Evolutionary conservation across 2,329 filamentous ascomycete species (phyloP), one percentile per base, ranked within the genome.

Genomic region (Verticillium klebahnii): DNA sequence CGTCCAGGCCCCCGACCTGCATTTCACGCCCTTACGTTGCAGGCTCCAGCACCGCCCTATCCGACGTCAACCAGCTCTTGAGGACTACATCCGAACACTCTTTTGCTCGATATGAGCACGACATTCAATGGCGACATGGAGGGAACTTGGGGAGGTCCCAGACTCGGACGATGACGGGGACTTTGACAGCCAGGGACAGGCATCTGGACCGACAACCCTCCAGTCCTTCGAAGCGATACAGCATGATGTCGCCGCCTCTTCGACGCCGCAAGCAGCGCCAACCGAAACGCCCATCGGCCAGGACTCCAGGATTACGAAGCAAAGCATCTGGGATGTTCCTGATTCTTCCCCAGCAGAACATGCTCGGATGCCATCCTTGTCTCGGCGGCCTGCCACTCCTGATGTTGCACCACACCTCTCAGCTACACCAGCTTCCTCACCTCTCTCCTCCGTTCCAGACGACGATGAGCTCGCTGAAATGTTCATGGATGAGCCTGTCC

Each of bases 111-210:
- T 19, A 52, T 52, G 45, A 52, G 45, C 45, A 23, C 45, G 19
- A 14, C 9, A 3, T 19, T 25, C 45, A 19, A 82, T 82, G 80
- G 72, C 70, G 61, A 77, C 76, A 66, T 82, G 80, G 80, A 82
- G 77, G 75, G 77, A 80, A 67, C 69, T 79, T 70, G 80, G 80
- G 68, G 79, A 80, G 69, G 75, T 82, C 66, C 80, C 80, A 62
- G 80, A 82, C 70, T 82, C 80, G 64, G 80, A 82, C 67, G 80
- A 81, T 62, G 80, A 82, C 57, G 74, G 72, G 65, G 76, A 69
- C 60, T 78, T 77, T 64, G 78, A 80, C 62, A 75, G 70, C 62
- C 71, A 77, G 62, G 64, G 45, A 23, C 45, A 25, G 45, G 45
- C 8, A 23, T 19, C 25, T 19, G 63, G 37, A 52, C 40, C 25